These are phyloP conservation scores for Epichloe festucae DNA, from an alignment of 2,329 filamentous ascomycete species.

Conservation along the genomic window DNA sequence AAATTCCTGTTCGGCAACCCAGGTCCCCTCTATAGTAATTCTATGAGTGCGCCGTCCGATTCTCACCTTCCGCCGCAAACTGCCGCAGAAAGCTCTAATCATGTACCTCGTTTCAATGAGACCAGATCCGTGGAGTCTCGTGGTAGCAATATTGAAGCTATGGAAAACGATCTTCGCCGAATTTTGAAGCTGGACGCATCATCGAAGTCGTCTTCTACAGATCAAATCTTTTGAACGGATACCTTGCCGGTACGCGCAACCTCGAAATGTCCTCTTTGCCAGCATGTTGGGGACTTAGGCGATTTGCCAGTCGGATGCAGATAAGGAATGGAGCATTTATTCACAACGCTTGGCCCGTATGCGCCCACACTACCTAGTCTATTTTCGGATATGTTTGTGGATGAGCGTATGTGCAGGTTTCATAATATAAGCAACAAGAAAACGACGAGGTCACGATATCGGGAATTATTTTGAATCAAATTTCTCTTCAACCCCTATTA, in stretches of 20 bases:
- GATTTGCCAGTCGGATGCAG: background rate
- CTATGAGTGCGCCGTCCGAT: background rate
- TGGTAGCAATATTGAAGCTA: conserved; percentile 27
- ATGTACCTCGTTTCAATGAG: background rate
- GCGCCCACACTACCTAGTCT: background rate
- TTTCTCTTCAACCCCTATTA: conserved; percentile 8
- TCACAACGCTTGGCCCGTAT: background rate
- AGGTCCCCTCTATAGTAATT: conserved; percentile 4
- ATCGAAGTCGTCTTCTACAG: conserved; percentile 11
- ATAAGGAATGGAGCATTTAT: background rate
- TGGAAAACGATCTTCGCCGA: conserved; percentile 41
- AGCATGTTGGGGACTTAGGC: background rate
- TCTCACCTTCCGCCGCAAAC: background rate
- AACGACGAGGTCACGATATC: conserved; percentile 5
- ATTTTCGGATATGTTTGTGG: background rate
- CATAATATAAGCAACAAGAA: background rate
- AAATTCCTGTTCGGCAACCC: conserved; percentile 38
- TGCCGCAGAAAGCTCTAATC: background rate
- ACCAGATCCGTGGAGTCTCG: background rate
- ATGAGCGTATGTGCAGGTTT: conserved; percentile 2
- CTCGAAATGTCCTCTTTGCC: background rate
- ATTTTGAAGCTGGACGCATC: conserved; percentile 33
- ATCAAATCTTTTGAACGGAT: conserved; percentile 7
- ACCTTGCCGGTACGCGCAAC: background rate
- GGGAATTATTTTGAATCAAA: conserved; percentile 11